These are phyloP conservation scores for Talaromyces pinophilus DNA, from an alignment of 2,329 filamentous ascomycete species.

Conservation along the genomic window DNA sequence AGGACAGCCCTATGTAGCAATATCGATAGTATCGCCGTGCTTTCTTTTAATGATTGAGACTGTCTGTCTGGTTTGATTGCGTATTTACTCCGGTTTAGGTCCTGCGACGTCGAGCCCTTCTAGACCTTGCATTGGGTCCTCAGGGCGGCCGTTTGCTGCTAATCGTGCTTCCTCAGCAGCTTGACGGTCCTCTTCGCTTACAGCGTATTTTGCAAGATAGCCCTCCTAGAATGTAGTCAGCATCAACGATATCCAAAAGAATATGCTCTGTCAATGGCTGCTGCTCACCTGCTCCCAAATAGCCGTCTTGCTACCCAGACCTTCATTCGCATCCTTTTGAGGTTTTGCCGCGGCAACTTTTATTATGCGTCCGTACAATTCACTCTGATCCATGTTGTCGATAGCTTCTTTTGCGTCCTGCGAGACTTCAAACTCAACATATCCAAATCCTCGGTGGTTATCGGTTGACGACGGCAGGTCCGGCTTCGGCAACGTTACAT, in stretches of 20 bases:
- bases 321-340: constrained; percentile 84
- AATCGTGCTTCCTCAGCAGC: constrained; percentile 58
- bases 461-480: constrained; percentile 77
- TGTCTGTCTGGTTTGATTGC: constrained; percentile 16
- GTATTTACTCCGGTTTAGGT: constrained; percentile 69
- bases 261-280: not conserved
- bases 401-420: constrained; percentile 92
- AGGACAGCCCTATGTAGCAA: constrained; percentile 21
- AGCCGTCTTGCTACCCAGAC: constrained; percentile 87
- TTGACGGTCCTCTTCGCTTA: constrained; percentile 73
- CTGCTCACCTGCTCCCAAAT: constrained; percentile 89
- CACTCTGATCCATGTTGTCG: constrained; percentile 98
- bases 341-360: constrained; percentile 91
- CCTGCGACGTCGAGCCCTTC: constrained; percentile 93
- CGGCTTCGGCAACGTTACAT: constrained; percentile 86
- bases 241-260: not conserved
- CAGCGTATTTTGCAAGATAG: constrained; percentile 86
- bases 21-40: constrained; percentile 27
- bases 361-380: constrained; percentile 88
- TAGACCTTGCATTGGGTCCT: constrained; percentile 93
- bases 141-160: constrained; percentile 56
- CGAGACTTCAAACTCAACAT: constrained; percentile 87
- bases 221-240: constrained; percentile 66
- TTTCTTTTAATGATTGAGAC: constrained; percentile 19
- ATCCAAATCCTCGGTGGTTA: constrained; percentile 87